Evolutionary conservation across 2,329 filamentous ascomycete species (phyloP), one percentile per base, ranked within the genome.

Genomic region (Dendrostoma leiphaemia): DNA sequence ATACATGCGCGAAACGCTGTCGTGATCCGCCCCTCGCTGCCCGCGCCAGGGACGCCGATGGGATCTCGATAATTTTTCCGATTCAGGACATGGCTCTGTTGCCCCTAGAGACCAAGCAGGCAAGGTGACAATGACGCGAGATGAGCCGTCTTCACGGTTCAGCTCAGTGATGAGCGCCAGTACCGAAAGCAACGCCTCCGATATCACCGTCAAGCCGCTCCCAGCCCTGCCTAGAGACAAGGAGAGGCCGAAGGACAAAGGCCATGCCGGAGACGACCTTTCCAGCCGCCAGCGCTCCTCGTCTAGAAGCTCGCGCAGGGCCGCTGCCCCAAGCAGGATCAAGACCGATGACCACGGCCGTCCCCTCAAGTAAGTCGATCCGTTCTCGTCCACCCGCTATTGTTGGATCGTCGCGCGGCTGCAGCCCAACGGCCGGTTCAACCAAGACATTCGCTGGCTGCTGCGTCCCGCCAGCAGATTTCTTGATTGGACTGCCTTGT

Each of bases 161-260:
- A 85, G 80, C 74, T 85, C 84, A 60, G 74, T 79, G 61, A 83
- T 83, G 73, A 85, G 82, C 77, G 81, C 81, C 61, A 83, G 81
- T 73, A 82, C 81, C 65, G 80, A 84, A 64, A 89, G 85, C 74
- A 83, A 80, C 71, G 80, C 81, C 63, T 89, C 86, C 58, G 80
- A 78, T 65, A 80, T 83, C 65, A 91, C 88, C 35, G 74, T 85
- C 61, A 84, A 78, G 70, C 77, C 77, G 49, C 55, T 58, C 21
- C 53, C 71, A 67, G 54, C 64, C 66, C 21, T 56, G 56, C 31
- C 67, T 64, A 29, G 58, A 69, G 49, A 49, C 49, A 51, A 32
- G 47, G 40, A 44, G 15, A 44, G 24, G 41, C 24, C 4, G 29
- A 45, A 31, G 41, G 53, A 52, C 48, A 56, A 56, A 53, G 54